Evolutionary conservation across 116 monocot genomes (phyloP), one percentile per base, ranked within the genome.

Genomic region (Dioscorea cayenensis): DNA sequence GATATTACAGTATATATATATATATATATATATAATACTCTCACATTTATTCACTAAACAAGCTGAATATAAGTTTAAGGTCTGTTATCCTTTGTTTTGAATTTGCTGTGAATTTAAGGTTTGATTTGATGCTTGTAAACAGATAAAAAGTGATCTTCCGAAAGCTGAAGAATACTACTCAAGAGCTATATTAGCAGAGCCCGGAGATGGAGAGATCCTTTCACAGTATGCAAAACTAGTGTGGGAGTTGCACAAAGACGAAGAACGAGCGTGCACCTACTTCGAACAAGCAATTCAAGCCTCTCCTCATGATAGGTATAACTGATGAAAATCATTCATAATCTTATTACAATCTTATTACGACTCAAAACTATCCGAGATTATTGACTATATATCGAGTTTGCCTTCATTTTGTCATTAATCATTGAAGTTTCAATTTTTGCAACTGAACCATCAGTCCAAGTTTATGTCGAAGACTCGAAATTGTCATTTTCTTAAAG

Each of bases 141-240:
- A 94, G 94, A 36, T 37, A 14, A 92, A 87, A 68, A 66, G 84
- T 60, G 90, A 90, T 65, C 60, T 58, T 14, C n/a, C 64, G 38
- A 82, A 80, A 70, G 95, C 95, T 2, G 92, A 95, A 73, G 87
- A 92, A 21, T 95, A 25, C 25, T 25, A 25, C 25, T 25, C 25
- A 14, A 84, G 92, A 12, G 95, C 95, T 0, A 80, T 95, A 35
- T 87, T 95, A 11, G 92, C 85, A n/a, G 89, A 85, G 19, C 92
- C 95, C 2, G 77, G 77, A 6, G 85, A 95, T 28, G 92, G 87
- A 60, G 92, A 92, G 62, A 76, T 84, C 72, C 23, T 96, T 60
- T 87, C 79, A 2, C 75, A 83, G 67, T 92, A 92, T 72, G 95
- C 90, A 2, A 96, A 86, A 29, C 27, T 96, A 64, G 71, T 90